These are phyloP conservation scores for Linaria vulgaris DNA, from an alignment of 257 asterid genomes.

Conservation along the genomic window DNA sequence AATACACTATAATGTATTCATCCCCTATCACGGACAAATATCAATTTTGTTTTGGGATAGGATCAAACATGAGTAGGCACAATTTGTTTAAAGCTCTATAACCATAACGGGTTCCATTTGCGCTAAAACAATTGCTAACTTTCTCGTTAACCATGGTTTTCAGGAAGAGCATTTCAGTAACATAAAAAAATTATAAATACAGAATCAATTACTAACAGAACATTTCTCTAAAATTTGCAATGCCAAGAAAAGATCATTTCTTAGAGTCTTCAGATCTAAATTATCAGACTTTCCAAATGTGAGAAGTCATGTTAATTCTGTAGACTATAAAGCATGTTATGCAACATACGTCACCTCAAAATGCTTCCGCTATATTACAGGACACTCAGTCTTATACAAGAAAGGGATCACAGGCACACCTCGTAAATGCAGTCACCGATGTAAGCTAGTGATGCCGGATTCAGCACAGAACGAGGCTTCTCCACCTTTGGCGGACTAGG, in stretches of 20 bases:
- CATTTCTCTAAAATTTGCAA: background rate
- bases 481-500: slow-evolving; percentile 78
- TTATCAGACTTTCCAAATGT: background rate
- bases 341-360: slow-evolving; percentile 17
- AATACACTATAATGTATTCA: background rate
- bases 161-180: background rate
- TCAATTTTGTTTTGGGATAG: background rate
- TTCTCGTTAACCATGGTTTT: slow-evolving; percentile 13
- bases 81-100: slow-evolving; percentile 17
- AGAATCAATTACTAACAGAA: background rate
- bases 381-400: slow-evolving; percentile 2
- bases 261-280: background rate
- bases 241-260: background rate
- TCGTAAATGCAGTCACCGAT: slow-evolving; percentile 91
- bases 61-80: background rate
- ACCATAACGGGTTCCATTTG: slow-evolving; percentile 6
- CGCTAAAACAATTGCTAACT: background rate
- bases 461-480: slow-evolving; percentile 83
- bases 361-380: background rate
- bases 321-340: background rate
- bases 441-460: slow-evolving; percentile 88
- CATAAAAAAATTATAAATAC: no score
- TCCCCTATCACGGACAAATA: background rate
- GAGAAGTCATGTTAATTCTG: slow-evolving; percentile 4
- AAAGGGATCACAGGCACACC: slow-evolving; percentile 34